Percentiles rank a stretch among this genome's conserved stretches.
These are phyloP conservation scores for Balamuthia mandrillaris DNA, from an alignment of 208 protist species.

Conservation along the genomic window DNA sequence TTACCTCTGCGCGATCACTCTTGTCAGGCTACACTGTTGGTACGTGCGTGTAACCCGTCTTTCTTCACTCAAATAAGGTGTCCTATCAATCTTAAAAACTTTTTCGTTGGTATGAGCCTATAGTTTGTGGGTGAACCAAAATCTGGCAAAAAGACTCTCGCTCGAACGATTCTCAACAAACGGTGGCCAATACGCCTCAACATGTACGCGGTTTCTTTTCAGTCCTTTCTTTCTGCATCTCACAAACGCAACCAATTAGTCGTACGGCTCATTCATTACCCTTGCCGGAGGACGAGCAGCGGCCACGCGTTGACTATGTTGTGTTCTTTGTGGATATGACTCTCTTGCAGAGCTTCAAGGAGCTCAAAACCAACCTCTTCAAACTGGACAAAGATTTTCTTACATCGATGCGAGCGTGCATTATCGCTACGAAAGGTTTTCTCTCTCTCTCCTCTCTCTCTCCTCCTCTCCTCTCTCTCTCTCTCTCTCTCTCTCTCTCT, in stretches of 20 bases:
- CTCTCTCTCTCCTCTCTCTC: neutral
- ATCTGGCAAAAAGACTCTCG: neutral
- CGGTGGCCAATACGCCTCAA: neutral
- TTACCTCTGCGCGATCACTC: too few species aligned
- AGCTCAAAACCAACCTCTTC: neutral
- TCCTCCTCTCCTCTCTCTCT: neutral
- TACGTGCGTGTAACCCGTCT: too few species aligned
- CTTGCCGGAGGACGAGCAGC: neutral
- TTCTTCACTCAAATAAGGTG: too few species aligned
- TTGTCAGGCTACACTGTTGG: too few species aligned
- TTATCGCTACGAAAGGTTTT: neutral
- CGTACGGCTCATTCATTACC: neutral
- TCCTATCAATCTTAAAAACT: too few species aligned
- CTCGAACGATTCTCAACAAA: neutral
- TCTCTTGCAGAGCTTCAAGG: neutral
- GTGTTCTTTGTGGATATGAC: constrained; percentile 27
- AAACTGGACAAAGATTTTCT: constrained; percentile 1
- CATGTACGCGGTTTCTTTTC: neutral
- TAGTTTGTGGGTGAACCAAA: neutral
- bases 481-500: neutral
- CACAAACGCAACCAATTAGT: too few species aligned
- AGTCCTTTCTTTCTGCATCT: too few species aligned
- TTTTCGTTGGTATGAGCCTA: neutral
- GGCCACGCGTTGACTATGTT: neutral
- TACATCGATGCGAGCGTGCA: neutral